Evolutionary conservation across 2,329 filamentous ascomycete genomes (phyloP).

Genomic region (Lasiodiplodia gonubiensis): DNA sequence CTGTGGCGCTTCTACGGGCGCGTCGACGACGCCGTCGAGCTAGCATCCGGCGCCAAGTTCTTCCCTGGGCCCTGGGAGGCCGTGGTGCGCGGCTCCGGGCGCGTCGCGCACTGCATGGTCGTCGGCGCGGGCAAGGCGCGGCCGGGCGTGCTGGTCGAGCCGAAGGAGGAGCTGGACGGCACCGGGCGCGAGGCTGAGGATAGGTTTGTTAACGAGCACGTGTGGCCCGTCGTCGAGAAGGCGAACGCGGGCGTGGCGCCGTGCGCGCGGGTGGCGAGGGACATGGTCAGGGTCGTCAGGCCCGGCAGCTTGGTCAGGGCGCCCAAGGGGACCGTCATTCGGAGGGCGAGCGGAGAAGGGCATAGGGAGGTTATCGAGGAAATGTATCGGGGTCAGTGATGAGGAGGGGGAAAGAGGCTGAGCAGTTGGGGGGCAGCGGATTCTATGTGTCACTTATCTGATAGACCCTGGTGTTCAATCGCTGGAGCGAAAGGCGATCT

Average conservation of each 20-base stretch:
- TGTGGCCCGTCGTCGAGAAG: background rate
- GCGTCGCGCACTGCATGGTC: background rate
- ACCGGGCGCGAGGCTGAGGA: background rate
- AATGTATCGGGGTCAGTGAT: background rate
- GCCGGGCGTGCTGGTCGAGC: background rate
- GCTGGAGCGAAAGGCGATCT: too few relatives aligned
- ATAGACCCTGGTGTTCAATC: too few relatives aligned
- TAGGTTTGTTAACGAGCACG: background rate
- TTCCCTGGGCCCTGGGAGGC: background rate
- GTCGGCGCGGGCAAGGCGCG: background rate
- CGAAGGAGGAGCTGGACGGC: background rate
- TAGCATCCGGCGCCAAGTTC: background rate
- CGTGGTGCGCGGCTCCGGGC: background rate
- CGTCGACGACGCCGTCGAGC: background rate
- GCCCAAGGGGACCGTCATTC: background rate
- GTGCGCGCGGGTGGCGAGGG: background rate
- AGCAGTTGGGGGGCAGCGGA: too few relatives aligned
- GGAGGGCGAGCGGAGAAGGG: constrained; percentile 1
- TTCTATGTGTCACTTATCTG: background rate
- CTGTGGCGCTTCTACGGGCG: background rate
- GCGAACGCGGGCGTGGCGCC: background rate
- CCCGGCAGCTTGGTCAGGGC: background rate
- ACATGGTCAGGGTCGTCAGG: background rate
- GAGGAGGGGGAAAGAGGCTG: too few relatives aligned
- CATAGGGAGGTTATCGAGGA: background rate